Evolutionary conservation across 2,329 filamentous ascomycete genomes (phyloP).

Genomic region (Thielaviopsis ethacetica): DNA sequence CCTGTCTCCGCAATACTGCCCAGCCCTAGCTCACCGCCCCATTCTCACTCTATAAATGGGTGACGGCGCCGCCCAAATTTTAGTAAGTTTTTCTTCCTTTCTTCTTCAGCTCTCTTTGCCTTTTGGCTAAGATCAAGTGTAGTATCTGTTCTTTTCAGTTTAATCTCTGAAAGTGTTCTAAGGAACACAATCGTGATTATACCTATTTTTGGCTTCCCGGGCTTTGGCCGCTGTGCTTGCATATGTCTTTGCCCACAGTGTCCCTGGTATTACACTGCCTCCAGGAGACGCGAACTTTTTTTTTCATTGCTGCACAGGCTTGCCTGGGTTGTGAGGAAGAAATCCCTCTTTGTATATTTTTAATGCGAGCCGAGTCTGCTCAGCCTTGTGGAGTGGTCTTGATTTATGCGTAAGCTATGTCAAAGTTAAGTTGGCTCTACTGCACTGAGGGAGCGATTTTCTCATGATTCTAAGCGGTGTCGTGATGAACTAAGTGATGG

Average conservation of each 20-base stretch:
- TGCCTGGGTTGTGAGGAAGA: slow-evolving; percentile 9
- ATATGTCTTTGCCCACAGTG: slow-evolving; percentile 11
- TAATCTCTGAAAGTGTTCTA: slow-evolving; percentile 82
- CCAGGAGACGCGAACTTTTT: slow-evolving; percentile 13
- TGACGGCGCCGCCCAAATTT: not conserved
- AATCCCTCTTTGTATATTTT: not conserved
- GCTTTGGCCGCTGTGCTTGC: slow-evolving; percentile 12
- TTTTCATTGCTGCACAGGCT: slow-evolving; percentile 12
- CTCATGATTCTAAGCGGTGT: too few species aligned
- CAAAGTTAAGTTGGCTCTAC: too few species aligned
- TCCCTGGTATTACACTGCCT: slow-evolving; percentile 14
- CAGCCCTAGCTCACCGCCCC: not conserved
- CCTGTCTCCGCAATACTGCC: not conserved
- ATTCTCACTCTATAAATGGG: slow-evolving; percentile 4
- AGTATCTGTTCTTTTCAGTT: slow-evolving; percentile 97
- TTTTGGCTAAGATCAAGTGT: slow-evolving; percentile 81
- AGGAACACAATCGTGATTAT: slow-evolving; percentile 62
- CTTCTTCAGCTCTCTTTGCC: slow-evolving; percentile 16
- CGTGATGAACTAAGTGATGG: not conserved
- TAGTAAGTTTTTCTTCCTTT: slow-evolving; percentile 9
- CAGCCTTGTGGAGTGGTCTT: too few species aligned
- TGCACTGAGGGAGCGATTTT: too few species aligned
- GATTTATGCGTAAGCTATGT: too few species aligned
- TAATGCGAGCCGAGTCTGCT: too few species aligned
- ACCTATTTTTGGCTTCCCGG: slow-evolving; percentile 42